Evolutionary conservation across 2,329 filamentous ascomycete genomes (phyloP), one percentile per base, ranked within the genome.

Genomic region (Amauroascus niger): DNA sequence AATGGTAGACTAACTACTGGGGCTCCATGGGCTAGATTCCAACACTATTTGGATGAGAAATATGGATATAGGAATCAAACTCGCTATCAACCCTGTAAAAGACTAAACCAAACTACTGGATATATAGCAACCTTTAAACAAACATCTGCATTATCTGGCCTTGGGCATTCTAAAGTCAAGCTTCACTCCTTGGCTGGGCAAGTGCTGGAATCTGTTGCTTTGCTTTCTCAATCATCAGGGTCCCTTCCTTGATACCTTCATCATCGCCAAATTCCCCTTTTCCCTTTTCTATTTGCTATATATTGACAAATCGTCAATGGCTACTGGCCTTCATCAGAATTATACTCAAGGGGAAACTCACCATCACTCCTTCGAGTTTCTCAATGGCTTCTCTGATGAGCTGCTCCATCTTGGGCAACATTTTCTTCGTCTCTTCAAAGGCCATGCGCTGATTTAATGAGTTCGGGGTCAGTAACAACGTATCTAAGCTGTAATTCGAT

Each of bases 351-450:
- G 37, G 9, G 35, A 18, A 43, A 80, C 79, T 73, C 61, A 89
- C 87, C 62, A 96, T 75, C 68, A 88, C 78, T 60, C 85, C 79
- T 71, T 94, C 82, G 47, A 96, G 75, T 65, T 83, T 87, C 54
- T 79, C 75, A 39, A 90, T 74, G 1, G 88, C 84, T 53, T 84
- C 81, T 44, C 70, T 71, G 61, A 96, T 88, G 64, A 87, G 84
- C 64, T 80, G 68, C 62, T 79, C 79, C 60, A 97, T 72, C 1
- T 81, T 81, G 1, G 78, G 84, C 62, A 97, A 86, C 26, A 97
- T 81, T 53, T 83, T 86, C 67, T 86, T 86, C 7, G 93, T 97
- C 73, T 98, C 87, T 60, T 89, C 82, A n/a, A 89, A 74, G 20
- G 87, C 90, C 74, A 81, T 79, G 72, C 80, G 79, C 89, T 95